Percentiles rank a stretch among this genome's conserved stretches.
These are phyloP conservation scores for Blattamonas nauphoetae DNA, from an alignment of 78 protist species.

Conservation along the genomic window DNA sequence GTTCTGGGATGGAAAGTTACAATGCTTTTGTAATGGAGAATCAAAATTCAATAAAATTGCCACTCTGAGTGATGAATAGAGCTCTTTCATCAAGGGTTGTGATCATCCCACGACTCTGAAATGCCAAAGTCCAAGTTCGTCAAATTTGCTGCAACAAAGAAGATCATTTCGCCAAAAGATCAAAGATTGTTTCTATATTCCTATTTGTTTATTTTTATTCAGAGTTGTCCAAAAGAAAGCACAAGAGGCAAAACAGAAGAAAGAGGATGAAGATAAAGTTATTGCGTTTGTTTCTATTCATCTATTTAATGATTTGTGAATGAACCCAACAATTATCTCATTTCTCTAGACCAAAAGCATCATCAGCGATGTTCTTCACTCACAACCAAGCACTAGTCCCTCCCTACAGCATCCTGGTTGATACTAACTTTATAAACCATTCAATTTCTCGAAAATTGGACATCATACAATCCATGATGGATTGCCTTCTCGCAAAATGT, in stretches of 20 bases:
- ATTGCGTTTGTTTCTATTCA: not conserved
- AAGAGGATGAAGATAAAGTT: not conserved
- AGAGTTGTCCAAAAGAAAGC: not conserved
- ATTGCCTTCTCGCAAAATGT: constrained; percentile 91
- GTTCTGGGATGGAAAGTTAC: no score
- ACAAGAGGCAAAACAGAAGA: not conserved
- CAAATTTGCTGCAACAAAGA: constrained; percentile 1
- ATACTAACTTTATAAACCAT: constrained; percentile 96
- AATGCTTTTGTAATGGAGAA: no score
- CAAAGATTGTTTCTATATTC: not conserved
- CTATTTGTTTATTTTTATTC: not conserved
- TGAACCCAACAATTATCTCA: not conserved
- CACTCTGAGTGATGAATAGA: no score
- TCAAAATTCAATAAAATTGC: no score
- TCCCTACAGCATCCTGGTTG: constrained; percentile 90
- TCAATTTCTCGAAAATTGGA: constrained; percentile 84
- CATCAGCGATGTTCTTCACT: constrained; percentile 74
- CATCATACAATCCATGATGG: constrained; percentile 75
- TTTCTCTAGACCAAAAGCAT: not conserved
- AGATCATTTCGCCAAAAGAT: not conserved
- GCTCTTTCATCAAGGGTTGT: no score
- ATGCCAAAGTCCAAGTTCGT: not conserved
- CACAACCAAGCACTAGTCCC: constrained; percentile 90
- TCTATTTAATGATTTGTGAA: not conserved
- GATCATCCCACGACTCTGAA: no score